These are phyloP conservation scores for Chalciporus sp. DNA, from an alignment of 1,284 basidiomycete genomes.

Conservation along the genomic window DNA sequence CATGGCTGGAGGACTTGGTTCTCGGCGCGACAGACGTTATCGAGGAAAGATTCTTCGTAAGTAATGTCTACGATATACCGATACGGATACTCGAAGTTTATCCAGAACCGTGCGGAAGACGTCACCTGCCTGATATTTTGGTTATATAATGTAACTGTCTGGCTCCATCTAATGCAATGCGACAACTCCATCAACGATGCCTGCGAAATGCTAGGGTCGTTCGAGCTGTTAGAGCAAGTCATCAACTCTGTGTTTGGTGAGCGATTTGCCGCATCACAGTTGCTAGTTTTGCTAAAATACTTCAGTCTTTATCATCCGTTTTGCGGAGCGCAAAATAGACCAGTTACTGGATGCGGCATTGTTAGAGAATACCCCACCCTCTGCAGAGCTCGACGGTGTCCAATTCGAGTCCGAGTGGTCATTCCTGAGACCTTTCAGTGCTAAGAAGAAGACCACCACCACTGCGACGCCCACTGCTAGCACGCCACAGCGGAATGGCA, in stretches of 20 bases:
- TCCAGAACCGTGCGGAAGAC: conserved; percentile 80
- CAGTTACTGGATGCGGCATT: conserved; percentile 81
- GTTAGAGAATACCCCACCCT: conserved; percentile 81
- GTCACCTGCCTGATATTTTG: conserved; percentile 89
- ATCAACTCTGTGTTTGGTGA: conserved; percentile 93
- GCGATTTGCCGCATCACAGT: conserved; percentile 17
- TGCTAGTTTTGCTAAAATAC: conserved; percentile 10
- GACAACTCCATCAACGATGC: conserved; percentile 75
- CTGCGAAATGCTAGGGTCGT: conserved; percentile 80
- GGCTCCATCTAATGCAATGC: conserved; percentile 88
- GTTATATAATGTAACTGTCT: conserved; percentile 89
- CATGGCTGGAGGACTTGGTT: conserved; percentile 91
- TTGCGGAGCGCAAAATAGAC: conserved; percentile 89
- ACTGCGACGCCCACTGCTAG: conserved; percentile 35
- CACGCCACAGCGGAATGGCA: conserved; percentile 39
- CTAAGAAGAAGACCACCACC: conserved; percentile 60
- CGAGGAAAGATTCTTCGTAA: conserved; percentile 89
- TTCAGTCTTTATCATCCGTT: conserved; percentile 91
- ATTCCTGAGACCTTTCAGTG: conserved; percentile 78
- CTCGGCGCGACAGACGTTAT: conserved; percentile 90
- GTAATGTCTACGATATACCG: conserved; percentile 34
- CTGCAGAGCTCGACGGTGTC: conserved; percentile 79
- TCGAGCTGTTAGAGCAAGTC: conserved; percentile 82
- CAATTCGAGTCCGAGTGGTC: conserved; percentile 98
- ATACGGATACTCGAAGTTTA: conserved; percentile 13